A percentile compares a stretch with the other conserved stretches of the same genome.
Evolutionary conservation across 805 yeast species (phyloP).

Genomic region (Nakazawaea ernobii): DNA sequence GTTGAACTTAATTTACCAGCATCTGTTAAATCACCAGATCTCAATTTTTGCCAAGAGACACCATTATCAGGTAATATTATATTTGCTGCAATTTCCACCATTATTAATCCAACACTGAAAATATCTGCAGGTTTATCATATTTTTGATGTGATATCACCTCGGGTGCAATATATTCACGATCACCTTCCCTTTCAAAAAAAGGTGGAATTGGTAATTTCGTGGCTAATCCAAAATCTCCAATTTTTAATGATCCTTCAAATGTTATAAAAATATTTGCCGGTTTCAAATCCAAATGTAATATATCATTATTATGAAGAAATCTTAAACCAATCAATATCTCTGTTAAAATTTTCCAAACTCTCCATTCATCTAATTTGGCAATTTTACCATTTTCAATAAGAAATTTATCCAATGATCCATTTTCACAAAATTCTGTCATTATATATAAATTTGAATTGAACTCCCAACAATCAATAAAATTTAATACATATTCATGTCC

Average conservation of each 20-base stretch:
- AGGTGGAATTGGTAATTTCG: constrained; percentile 66
- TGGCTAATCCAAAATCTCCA: constrained; percentile 96
- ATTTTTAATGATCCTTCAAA: constrained; percentile 92
- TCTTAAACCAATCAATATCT: constrained; percentile 70
- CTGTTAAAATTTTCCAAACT: constrained; percentile 93
- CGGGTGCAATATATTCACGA: constrained; percentile 96
- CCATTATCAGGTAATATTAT: constrained; percentile 95
- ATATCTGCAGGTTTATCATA: constrained; percentile 93
- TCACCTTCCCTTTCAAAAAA: constrained; percentile 94
- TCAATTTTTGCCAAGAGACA: constrained; percentile 88
- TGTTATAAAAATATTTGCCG: constrained; percentile 90
- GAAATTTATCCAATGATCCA: constrained; percentile 79
- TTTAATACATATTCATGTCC: constrained; percentile 76
- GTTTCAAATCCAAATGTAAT: constrained; percentile 87
- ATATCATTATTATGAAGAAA: constrained; percentile 75
- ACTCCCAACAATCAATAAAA: constrained; percentile 83
- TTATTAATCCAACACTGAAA: constrained; percentile 87
- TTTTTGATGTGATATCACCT: constrained; percentile 72
- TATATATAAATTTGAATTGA: constrained; percentile 68
- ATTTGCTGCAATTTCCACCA: constrained; percentile 94
- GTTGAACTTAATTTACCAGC: constrained; percentile 83
- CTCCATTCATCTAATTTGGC: constrained; percentile 91
- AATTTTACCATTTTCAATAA: constrained; percentile 69
- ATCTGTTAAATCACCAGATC: constrained; percentile 93
- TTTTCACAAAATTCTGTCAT: constrained; percentile 94